Conservation (phyloP, 176 grass and related monocot species). For the Poa pratensis region DNA sequence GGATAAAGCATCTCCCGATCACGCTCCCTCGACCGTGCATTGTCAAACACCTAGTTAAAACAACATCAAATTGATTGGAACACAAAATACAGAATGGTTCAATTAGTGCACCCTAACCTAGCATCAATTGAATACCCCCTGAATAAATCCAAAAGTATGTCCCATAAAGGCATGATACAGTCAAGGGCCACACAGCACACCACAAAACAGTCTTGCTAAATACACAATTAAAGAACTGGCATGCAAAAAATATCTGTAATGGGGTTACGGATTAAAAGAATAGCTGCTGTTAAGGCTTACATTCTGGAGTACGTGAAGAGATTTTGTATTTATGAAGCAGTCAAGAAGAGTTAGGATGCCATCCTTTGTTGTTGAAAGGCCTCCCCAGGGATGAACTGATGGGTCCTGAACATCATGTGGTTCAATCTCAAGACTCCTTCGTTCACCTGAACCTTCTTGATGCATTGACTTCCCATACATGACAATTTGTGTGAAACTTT, state of each 20-base stretch:
- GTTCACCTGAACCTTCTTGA: slow-evolving; percentile 47
- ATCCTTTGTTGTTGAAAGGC: slow-evolving; percentile 82
- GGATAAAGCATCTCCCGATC: slow-evolving; percentile 97
- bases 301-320: slow-evolving; percentile 78
- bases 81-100: slow-evolving; percentile 19
- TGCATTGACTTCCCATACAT: slow-evolving; percentile 72
- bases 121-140: background rate
- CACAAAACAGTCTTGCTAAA: background rate
- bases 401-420: slow-evolving; percentile 68
- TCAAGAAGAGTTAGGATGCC: slow-evolving; percentile 84
- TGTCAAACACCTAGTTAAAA: slow-evolving; percentile 91
- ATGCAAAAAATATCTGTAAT: background rate
- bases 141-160: slow-evolving; percentile 5
- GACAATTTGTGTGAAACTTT: slow-evolving; percentile 88
- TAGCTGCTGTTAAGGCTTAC: slow-evolving; percentile 52
- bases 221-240: background rate
- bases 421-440: slow-evolving; percentile 46
- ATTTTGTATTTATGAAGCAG: slow-evolving; percentile 79
- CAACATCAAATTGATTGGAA: background rate
- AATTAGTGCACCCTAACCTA: background rate
- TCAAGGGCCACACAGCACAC: slow-evolving; percentile 6
- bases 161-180: background rate
- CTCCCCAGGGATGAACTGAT: slow-evolving; percentile 86
- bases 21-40: slow-evolving; percentile 83
- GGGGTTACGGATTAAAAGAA: slow-evolving; percentile 50